phyloP scores from a whole-genome alignment of 495 filamentous ascomycete genomes.

The Tuber microsphaerosporum region DNA sequence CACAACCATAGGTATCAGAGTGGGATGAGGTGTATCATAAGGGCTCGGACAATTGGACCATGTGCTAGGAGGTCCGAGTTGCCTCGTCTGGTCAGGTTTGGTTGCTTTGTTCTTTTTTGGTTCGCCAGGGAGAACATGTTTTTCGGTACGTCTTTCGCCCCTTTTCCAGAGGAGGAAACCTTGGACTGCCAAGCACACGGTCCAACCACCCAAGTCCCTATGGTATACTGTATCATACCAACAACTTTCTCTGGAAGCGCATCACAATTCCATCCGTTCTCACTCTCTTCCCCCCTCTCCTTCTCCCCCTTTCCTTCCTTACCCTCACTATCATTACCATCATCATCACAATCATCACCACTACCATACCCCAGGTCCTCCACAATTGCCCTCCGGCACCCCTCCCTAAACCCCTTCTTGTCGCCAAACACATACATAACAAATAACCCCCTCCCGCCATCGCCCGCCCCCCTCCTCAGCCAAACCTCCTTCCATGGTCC shows the following conservation, averaged over 20 bases:
- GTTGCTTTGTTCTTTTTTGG: too few relatives aligned
- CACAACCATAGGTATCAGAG: neutral
- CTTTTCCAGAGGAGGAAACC: too few relatives aligned
- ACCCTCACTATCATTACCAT: neutral
- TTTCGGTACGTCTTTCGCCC: too few relatives aligned
- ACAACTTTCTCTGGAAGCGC: constrained; percentile 7
- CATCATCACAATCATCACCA: neutral
- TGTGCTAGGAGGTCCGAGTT: too few relatives aligned
- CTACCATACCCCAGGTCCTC: neutral
- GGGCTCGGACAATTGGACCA: too few relatives aligned
- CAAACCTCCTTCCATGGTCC: constrained; percentile 30
- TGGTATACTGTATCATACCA: constrained; percentile 6
- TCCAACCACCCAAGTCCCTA: too few relatives aligned
- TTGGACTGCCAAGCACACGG: too few relatives aligned
- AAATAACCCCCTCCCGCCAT: constrained; percentile 4
- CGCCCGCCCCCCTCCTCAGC: neutral
- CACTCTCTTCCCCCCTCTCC: neutral
- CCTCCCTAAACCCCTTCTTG: constrained; percentile 4
- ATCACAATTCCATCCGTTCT: constrained; percentile 1
- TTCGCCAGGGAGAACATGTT: too few relatives aligned
- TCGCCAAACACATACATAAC: constrained; percentile 16
- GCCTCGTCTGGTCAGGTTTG: too few relatives aligned
- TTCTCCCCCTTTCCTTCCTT: neutral
- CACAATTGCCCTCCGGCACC: constrained; percentile 4
- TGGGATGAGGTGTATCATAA: neutral